Percentiles rank a stretch among this genome's conserved stretches.
These are phyloP conservation scores for Ilex paraguariensis DNA, from an alignment of 305 asterid genomes.

Conservation along the genomic window DNA sequence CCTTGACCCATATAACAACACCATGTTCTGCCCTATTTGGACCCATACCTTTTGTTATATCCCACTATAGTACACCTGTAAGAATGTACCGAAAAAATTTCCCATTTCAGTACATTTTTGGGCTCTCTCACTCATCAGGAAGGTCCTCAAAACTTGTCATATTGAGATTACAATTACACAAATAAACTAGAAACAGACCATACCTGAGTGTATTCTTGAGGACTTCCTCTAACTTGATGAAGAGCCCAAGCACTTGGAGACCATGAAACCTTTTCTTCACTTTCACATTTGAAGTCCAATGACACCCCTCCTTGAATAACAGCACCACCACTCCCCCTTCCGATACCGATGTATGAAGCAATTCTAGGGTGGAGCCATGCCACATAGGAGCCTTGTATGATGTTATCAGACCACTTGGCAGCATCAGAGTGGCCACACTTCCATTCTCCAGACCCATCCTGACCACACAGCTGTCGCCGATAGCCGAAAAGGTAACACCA, in stretches of 20 bases:
- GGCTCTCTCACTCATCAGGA: no score
- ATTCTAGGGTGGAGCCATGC: constrained; percentile 68
- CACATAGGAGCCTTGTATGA: constrained; percentile 78
- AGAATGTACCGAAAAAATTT: no score
- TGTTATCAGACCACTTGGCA: constrained; percentile 74
- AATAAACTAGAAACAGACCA: not conserved
- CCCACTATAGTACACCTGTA: no score
- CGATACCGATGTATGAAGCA: constrained; percentile 65
- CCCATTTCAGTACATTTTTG: no score
- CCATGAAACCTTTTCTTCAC: constrained; percentile 37
- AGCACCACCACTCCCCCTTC: constrained; percentile 18
- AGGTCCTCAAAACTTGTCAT: no score
- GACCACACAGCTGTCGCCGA: constrained; percentile 42
- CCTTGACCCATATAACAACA: no score
- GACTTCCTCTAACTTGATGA: constrained; percentile 39
- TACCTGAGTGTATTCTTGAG: constrained; percentile 54
- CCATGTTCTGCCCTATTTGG: no score
- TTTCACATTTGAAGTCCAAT: constrained; percentile 28
- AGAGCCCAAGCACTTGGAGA: constrained; percentile 50
- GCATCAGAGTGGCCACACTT: constrained; percentile 53
- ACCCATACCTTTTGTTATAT: no score
- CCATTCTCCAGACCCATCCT: constrained; percentile 57
- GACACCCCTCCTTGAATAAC: constrained; percentile 69
- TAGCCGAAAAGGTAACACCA: constrained; percentile 50
- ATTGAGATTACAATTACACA: not conserved